These are phyloP conservation scores for Debaryomycetaceae sp. DNA, from an alignment of 1,139 yeast genomes.

Conservation along the genomic window DNA sequence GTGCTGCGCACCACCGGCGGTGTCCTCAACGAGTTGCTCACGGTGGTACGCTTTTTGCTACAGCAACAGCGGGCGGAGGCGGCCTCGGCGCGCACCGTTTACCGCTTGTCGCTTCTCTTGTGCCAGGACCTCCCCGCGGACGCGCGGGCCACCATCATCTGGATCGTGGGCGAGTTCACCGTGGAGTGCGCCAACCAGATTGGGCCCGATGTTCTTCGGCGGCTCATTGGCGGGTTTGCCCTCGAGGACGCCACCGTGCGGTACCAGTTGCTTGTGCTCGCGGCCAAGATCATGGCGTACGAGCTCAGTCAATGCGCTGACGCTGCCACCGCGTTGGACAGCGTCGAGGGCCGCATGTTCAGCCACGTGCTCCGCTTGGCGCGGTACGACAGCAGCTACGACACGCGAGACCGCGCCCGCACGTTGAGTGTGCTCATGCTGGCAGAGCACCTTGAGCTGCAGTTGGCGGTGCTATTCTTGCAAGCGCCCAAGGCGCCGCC, in stretches of 20 bases:
- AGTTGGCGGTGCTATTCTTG: slow-evolving; percentile 69
- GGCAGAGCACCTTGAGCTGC: slow-evolving; percentile 30
- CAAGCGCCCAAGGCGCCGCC: slow-evolving; percentile 83
- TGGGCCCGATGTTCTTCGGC: slow-evolving; percentile 76
- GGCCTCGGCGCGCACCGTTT: slow-evolving; percentile 27
- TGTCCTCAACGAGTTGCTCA: slow-evolving; percentile 55
- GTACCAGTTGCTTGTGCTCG: slow-evolving; percentile 65
- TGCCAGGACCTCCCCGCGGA: slow-evolving; percentile 29
- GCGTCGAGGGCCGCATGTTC: slow-evolving; percentile 51
- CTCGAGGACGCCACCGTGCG: slow-evolving; percentile 58
- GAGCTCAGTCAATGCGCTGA: slow-evolving; percentile 38
- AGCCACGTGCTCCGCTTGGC: slow-evolving; percentile 61
- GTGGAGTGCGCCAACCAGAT: slow-evolving; percentile 36
- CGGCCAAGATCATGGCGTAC: slow-evolving; percentile 67
- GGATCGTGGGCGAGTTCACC: slow-evolving; percentile 86
- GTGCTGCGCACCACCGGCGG: slow-evolving; percentile 24
- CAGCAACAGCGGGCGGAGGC: slow-evolving; percentile 35
- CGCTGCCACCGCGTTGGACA: slow-evolving; percentile 21
- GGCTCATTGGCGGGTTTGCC: slow-evolving; percentile 51
- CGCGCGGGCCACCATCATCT: slow-evolving; percentile 81
- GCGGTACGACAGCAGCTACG: slow-evolving; percentile 71
- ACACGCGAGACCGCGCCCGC: slow-evolving; percentile 83
- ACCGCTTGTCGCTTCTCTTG: slow-evolving; percentile 28
- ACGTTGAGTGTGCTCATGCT: slow-evolving; percentile 53
- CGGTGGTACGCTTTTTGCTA: slow-evolving; percentile 67